Base-by-base conservation (phyloP, 306 rosid genomes). In the Herpetospermum pedunculosum region DNA sequence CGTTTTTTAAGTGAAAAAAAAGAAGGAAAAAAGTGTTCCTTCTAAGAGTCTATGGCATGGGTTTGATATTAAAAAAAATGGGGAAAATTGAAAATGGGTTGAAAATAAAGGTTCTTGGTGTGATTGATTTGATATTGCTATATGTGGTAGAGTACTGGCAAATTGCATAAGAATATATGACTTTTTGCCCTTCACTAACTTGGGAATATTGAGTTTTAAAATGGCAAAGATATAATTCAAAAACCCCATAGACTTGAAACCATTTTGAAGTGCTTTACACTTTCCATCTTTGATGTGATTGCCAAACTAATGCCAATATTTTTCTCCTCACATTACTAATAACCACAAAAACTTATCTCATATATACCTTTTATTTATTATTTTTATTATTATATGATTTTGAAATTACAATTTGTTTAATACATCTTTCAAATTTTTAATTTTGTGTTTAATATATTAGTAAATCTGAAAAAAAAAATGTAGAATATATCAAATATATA, bases 121-220 rank as follows among this genome's bases (percentile, higher is more conserved):
- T 69, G 73, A 69, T 69, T 69, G 73, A 69, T 69, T 69, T 69
- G 73, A 69, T 69, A 26, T 44, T 13, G 54, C 73, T 32, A 62
- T 40, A 41, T 65, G 72, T 0, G 72, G 72, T 25, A 68, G 73
- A 40, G 52, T 67, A 14, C 8, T 7, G 1, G 55, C 40, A 26
- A 69, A 25, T 43, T 69, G 73, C 73, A 26, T 25, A 41, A 44
- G 73, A 69, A 69, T 69, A 67, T 67, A 69, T 69, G 73, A 43
- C 73, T 41, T 69, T 69, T 67, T 41, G 13, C 9, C 23, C 53
- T 23, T 67, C 72, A 65, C 53, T 69, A 67, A 44, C 55, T 44
- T 69, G 21, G 6, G 73, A 69, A 69, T 69, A 44, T 69, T 69
- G 73, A 69, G 73, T 44, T 69, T 69, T 69, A 2, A 19, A 41